Percentiles rank a stretch among this genome's conserved stretches.
These are phyloP conservation scores for Wickerhamomyces queroliae DNA, from an alignment of 805 yeast species.

Conservation along the genomic window DNA sequence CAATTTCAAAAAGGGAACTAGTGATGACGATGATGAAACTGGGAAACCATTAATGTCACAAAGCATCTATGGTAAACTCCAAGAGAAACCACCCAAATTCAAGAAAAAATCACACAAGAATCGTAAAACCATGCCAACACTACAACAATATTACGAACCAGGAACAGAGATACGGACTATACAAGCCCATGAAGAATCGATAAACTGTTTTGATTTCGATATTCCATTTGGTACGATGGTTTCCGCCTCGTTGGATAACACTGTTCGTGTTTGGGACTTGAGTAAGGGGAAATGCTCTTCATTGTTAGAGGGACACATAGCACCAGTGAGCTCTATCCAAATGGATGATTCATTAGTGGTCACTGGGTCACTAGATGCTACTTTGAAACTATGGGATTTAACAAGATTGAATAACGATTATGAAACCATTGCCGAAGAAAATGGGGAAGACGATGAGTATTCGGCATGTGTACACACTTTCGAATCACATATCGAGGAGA, in stretches of 20 bases:
- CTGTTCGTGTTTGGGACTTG: constrained; percentile 81
- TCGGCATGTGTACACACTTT: constrained; percentile 42
- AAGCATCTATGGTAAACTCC: constrained; percentile 39
- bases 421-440: constrained; percentile 11
- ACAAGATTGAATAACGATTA: constrained; percentile 18
- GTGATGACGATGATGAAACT: constrained; percentile 12
- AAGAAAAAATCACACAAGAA: constrained; percentile 24
- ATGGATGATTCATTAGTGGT: constrained; percentile 44
- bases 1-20: constrained; percentile 10
- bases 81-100: constrained; percentile 27
- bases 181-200: constrained; percentile 45
- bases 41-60: constrained; percentile 31
- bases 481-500: constrained; percentile 61
- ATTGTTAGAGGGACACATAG: constrained; percentile 52
- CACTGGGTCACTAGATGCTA: constrained; percentile 60
- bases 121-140: constrained; percentile 52
- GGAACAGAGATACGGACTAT: constrained; percentile 49
- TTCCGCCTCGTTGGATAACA: constrained; percentile 71
- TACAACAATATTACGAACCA: constrained; percentile 58
- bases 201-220: constrained; percentile 62
- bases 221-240: constrained; percentile 73
- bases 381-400: constrained; percentile 56
- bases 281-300: constrained; percentile 47
- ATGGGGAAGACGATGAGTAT: constrained; percentile 21
- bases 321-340: constrained; percentile 55